phyloP scores from a whole-genome alignment of 768 basidiomycete genomes.

The Russula sp. region DNA sequence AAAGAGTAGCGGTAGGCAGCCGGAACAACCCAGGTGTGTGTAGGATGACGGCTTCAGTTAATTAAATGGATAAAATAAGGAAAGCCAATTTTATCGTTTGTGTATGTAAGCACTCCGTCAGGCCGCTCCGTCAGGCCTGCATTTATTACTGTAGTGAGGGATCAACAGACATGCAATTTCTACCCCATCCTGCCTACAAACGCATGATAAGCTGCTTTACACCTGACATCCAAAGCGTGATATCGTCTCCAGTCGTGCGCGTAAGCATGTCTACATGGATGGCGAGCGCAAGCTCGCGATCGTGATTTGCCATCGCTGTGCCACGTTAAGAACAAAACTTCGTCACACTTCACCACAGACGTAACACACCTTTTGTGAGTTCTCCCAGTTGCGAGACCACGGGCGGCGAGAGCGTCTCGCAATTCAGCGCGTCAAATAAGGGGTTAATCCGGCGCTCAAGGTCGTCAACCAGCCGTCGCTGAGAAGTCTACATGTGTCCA shows the following conservation, averaged over 20 bases:
- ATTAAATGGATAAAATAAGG: too few relatives aligned
- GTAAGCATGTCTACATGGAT: conserved; percentile 87
- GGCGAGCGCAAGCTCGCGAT: conserved; percentile 70
- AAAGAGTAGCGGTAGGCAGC: too few relatives aligned
- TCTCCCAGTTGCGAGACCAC: conserved; percentile 68
- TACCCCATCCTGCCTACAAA: conserved; percentile 35
- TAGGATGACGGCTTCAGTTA: too few relatives aligned
- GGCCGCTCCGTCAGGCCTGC: too few relatives aligned
- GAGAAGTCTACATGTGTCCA: conserved; percentile 51
- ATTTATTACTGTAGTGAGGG: background rate
- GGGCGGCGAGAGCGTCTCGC: conserved; percentile 66
- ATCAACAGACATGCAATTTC: background rate
- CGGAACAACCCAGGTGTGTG: too few relatives aligned
- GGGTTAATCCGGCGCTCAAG: conserved; percentile 80
- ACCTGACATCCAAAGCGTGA: conserved; percentile 83
- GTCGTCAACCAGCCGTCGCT: conserved; percentile 81
- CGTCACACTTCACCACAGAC: background rate
- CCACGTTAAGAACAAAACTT: background rate
- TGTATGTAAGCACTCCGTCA: too few relatives aligned
- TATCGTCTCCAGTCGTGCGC: conserved; percentile 72
- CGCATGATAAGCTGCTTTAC: conserved; percentile 82
- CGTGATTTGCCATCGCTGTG: conserved; percentile 73
- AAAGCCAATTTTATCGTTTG: too few relatives aligned
- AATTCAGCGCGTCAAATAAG: conserved; percentile 89
- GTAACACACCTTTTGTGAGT: conserved; percentile 62